Evolutionary conservation across 495 filamentous ascomycete genomes (phyloP).

Genomic region (Aspergillus taichungensis): DNA sequence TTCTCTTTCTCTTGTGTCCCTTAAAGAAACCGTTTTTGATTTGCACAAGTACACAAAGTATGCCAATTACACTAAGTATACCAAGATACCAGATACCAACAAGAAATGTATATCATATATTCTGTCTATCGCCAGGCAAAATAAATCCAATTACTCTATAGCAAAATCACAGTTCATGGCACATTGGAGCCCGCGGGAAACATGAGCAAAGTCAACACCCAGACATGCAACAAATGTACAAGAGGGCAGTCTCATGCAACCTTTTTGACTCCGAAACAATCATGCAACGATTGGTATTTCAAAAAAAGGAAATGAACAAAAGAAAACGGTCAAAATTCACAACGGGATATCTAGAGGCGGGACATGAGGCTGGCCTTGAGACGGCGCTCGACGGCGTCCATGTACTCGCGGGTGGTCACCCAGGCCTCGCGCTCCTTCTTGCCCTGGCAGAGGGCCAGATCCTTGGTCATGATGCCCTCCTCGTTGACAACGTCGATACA

Average conservation of each 20-base stretch:
- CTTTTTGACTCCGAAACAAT: constrained; percentile 1
- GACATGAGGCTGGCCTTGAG: constrained; percentile 58
- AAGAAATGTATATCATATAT: too few relatives aligned
- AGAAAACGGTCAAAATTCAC: constrained; percentile 3
- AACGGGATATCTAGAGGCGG: constrained; percentile 23
- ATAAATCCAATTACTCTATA: constrained; percentile 1
- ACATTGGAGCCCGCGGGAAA: not conserved
- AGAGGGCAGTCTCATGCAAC: not conserved
- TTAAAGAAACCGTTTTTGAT: too few relatives aligned
- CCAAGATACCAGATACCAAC: too few relatives aligned
- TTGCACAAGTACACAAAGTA: too few relatives aligned
- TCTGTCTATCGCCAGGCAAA: not conserved
- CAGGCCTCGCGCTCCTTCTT: constrained; percentile 72
- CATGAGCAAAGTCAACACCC: not conserved
- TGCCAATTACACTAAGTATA: too few relatives aligned
- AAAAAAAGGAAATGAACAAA: constrained; percentile 6
- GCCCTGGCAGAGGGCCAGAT: constrained; percentile 84
- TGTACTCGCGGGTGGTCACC: constrained; percentile 82
- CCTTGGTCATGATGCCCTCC: constrained; percentile 98
- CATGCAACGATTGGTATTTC: constrained; percentile 11
- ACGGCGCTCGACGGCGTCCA: constrained; percentile 80
- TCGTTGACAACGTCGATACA: constrained; percentile 88
- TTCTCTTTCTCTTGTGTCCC: too few relatives aligned
- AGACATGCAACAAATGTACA: not conserved
- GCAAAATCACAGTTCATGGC: not conserved